These are phyloP conservation scores for Juglanconis oblonga DNA, from an alignment of 2,329 filamentous ascomycete species.

Conservation along the genomic window DNA sequence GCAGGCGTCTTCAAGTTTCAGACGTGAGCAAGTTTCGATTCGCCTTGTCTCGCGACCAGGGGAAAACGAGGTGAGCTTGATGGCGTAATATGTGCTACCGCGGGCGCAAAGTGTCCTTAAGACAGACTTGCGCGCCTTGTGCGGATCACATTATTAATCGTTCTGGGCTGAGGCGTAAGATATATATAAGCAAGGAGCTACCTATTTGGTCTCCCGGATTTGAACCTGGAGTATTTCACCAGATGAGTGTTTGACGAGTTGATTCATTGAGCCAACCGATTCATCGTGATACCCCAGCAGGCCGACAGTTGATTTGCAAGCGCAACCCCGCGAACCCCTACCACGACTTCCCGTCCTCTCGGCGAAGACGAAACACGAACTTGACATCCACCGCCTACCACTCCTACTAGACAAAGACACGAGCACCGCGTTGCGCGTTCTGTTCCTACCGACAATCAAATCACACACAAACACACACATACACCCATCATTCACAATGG, in stretches of 20 bases:
- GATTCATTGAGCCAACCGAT: not conserved
- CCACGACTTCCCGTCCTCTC: not conserved
- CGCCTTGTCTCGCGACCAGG: not conserved
- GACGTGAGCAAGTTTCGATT: slow-evolving; percentile 14
- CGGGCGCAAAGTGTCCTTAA: not conserved
- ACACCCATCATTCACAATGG: slow-evolving; percentile 48
- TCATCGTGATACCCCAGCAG: not conserved
- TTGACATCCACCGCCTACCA: not conserved
- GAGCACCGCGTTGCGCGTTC: not conserved
- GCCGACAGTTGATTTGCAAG: slow-evolving; percentile 7
- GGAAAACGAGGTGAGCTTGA: not conserved
- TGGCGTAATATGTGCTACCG: slow-evolving; percentile 4
- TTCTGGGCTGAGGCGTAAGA: not conserved
- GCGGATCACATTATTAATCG: not conserved
- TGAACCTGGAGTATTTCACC: no score
- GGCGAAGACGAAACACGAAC: slow-evolving; percentile 3
- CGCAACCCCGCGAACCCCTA: slow-evolving; percentile 6
- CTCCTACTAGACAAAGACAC: not conserved
- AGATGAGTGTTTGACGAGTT: no score
- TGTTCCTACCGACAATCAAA: not conserved
- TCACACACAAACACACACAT: not conserved
- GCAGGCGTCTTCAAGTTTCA: not conserved
- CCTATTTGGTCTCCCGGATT: no score
- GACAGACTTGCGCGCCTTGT: not conserved
- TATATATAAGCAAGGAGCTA: not conserved